Percentiles rank a stretch among this genome's conserved stretches.
These are phyloP conservation scores for Podospora pseudocomata DNA, from an alignment of 495 filamentous ascomycete species.

Conservation along the genomic window DNA sequence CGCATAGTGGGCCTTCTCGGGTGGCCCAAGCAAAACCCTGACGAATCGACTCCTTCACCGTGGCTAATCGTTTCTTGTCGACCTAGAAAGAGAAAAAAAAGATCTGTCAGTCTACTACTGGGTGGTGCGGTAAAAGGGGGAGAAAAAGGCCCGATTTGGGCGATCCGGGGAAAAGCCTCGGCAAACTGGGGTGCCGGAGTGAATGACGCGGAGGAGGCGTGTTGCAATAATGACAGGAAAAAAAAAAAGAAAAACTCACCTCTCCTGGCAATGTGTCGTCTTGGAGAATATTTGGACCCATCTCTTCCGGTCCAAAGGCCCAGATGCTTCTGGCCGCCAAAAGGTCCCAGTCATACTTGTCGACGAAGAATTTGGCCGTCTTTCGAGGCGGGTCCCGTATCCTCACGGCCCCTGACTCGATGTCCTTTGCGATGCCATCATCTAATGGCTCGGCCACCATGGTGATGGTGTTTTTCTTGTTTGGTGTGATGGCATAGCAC, in stretches of 20 bases:
- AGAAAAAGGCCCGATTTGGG: conserved; percentile 19
- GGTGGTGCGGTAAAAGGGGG: not conserved
- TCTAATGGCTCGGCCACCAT: conserved; percentile 97
- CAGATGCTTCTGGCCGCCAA: conserved; percentile 92
- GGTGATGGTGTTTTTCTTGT: conserved; percentile 99
- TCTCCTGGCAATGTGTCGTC: conserved; percentile 91
- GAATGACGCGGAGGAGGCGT: not conserved
- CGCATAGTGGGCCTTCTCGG: conserved; percentile 91
- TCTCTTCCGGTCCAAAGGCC: conserved; percentile 97
- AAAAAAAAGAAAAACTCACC: conserved; percentile 41
- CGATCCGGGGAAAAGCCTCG: conserved; percentile 6
- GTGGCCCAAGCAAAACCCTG: conserved; percentile 97
- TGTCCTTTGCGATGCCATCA: conserved; percentile 90
- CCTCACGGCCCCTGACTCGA: conserved; percentile 82
- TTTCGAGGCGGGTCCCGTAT: conserved; percentile 92
- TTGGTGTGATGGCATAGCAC: conserved; percentile 95
- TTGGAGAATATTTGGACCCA: conserved; percentile 92
- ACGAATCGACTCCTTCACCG: conserved; percentile 82
- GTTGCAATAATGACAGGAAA: not conserved
- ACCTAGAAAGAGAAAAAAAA: conserved; percentile 45
- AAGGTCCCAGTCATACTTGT: conserved; percentile 95
- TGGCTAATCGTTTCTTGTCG: conserved; percentile 83
- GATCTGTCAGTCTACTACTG: conserved; percentile 16
- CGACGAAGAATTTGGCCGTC: conserved; percentile 94
- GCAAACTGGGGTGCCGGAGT: not conserved